Percentiles rank a stretch among this genome's conserved stretches.
phyloP scores from a whole-genome alignment of 768 basidiomycete genomes.

The Trichaptum fuscoviolaceum region DNA sequence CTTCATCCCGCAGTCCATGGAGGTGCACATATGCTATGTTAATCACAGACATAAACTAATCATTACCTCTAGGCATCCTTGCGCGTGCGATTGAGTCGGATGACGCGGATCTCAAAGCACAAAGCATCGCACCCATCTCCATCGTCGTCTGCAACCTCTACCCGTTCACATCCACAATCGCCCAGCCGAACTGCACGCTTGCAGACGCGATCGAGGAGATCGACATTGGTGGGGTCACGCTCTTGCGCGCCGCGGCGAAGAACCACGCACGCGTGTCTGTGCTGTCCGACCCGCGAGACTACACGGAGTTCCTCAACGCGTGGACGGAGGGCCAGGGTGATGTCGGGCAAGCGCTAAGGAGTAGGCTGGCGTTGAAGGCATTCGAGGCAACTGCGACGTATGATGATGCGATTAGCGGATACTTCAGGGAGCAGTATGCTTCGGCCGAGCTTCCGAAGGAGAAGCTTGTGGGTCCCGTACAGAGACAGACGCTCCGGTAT shows the following conservation, averaged over 20 bases:
- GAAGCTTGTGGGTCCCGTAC: slow-evolving; percentile 61
- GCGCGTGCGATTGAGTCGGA: slow-evolving; percentile 90
- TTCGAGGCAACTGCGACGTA: slow-evolving; percentile 96
- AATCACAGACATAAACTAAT: not conserved
- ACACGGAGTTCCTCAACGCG: slow-evolving; percentile 70
- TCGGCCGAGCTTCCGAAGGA: slow-evolving; percentile 66
- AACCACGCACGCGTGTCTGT: slow-evolving; percentile 93
- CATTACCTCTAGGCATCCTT: slow-evolving; percentile 68
- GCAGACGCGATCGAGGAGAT: slow-evolving; percentile 95
- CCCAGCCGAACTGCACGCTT: slow-evolving; percentile 83
- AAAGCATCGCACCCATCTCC: slow-evolving; percentile 86
- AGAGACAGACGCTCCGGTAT: slow-evolving; percentile 84
- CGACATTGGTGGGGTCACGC: slow-evolving; percentile 97
- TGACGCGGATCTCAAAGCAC: slow-evolving; percentile 74
- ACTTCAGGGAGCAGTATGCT: slow-evolving; percentile 95
- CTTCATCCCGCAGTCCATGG: slow-evolving; percentile 98
- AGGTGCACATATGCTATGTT: slow-evolving; percentile 40
- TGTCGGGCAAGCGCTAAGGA: slow-evolving; percentile 65
- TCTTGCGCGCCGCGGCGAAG: slow-evolving; percentile 96
- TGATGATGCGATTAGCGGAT: slow-evolving; percentile 92
- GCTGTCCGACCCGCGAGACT: slow-evolving; percentile 86
- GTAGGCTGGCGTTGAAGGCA: slow-evolving; percentile 88
- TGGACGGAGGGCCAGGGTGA: slow-evolving; percentile 74
- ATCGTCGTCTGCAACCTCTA: slow-evolving; percentile 99
- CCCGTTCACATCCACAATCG: slow-evolving; percentile 90